Evolutionary conservation across 2,329 filamentous ascomycete species (phyloP).

Genomic region (Aureobasidium lini): DNA sequence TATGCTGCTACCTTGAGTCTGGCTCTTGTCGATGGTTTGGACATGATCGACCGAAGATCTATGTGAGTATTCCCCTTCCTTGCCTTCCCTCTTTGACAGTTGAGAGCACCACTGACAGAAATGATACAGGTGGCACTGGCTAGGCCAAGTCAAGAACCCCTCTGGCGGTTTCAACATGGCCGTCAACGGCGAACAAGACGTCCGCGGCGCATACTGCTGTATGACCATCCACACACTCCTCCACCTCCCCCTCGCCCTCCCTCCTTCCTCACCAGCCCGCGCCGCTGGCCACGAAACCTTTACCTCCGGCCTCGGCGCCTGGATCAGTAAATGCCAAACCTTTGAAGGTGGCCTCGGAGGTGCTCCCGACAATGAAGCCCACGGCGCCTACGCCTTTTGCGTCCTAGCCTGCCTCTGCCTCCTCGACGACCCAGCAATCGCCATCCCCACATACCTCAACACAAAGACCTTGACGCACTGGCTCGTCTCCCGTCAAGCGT

Average conservation of each 20-base stretch:
- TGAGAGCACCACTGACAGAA: conserved; percentile 18
- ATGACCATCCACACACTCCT: conserved; percentile 77
- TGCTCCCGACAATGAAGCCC: conserved; percentile 79
- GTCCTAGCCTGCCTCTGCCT: conserved; percentile 83
- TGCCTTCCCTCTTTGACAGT: not conserved
- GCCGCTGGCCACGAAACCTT: conserved; percentile 58
- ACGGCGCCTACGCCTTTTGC: conserved; percentile 95
- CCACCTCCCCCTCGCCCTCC: conserved; percentile 72
- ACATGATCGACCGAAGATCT: conserved; percentile 68
- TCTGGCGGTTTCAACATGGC: conserved; percentile 88
- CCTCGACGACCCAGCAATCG: conserved; percentile 67
- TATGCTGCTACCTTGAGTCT: conserved; percentile 80
- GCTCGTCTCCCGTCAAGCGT: conserved; percentile 83
- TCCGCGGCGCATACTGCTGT: conserved; percentile 89
- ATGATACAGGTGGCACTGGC: conserved; percentile 64
- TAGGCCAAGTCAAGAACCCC: conserved; percentile 75
- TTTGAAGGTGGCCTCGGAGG: conserved; percentile 91
- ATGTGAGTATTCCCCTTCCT: conserved; percentile 45
- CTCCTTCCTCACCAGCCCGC: conserved; percentile 61
- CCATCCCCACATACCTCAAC: conserved; percentile 70
- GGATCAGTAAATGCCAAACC: conserved; percentile 82
- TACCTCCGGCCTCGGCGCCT: conserved; percentile 66
- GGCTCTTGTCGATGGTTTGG: conserved; percentile 67
- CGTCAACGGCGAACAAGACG: conserved; percentile 82
- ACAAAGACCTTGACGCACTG: conserved; percentile 71